Percentiles rank a stretch among this genome's conserved stretches.
phyloP scores from a whole-genome alignment of 2,329 filamentous ascomycete genomes.

The Cadophora gregata region DNA sequence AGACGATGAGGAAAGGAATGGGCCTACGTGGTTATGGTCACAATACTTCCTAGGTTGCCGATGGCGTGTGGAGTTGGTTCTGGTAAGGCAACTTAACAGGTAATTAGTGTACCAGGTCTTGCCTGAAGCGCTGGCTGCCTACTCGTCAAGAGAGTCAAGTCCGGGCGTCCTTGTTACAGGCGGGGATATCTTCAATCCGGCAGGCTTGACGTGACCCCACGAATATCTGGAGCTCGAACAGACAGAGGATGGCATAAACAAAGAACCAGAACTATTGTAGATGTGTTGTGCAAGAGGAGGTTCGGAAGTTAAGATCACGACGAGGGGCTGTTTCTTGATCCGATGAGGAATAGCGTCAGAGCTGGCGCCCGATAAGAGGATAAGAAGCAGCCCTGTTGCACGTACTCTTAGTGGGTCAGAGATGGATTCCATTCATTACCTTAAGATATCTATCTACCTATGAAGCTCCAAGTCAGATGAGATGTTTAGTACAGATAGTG shows the following conservation, averaged over 20 bases:
- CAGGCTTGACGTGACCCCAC: slow-evolving; percentile 13
- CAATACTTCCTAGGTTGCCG: slow-evolving; percentile 14
- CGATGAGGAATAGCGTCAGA: too few relatives aligned
- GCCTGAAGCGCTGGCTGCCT: slow-evolving; percentile 31
- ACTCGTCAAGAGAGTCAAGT: slow-evolving; percentile 19
- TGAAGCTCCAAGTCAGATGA: neutral
- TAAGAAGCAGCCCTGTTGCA: too few relatives aligned
- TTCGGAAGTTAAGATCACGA: slow-evolving; percentile 6
- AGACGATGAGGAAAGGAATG: slow-evolving; percentile 23
- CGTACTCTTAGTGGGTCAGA: too few relatives aligned
- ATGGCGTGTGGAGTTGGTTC: slow-evolving; percentile 17
- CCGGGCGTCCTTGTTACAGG: slow-evolving; percentile 20
- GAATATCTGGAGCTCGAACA: slow-evolving; percentile 9
- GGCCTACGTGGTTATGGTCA: slow-evolving; percentile 27
- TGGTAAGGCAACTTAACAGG: slow-evolving; percentile 13
- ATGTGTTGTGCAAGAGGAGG: slow-evolving; percentile 15
- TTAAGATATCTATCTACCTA: too few relatives aligned
- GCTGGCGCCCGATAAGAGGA: neutral
- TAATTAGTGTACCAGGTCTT: slow-evolving; percentile 18
- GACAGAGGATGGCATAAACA: slow-evolving; percentile 16
- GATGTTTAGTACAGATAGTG: neutral
- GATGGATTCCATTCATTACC: too few relatives aligned
- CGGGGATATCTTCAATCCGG: slow-evolving; percentile 22
- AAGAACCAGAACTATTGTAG: slow-evolving; percentile 11
- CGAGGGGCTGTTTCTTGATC: too few relatives aligned